phyloP scores from a whole-genome alignment of 1,284 basidiomycete genomes.

The Fistulinella staudtii region DNA sequence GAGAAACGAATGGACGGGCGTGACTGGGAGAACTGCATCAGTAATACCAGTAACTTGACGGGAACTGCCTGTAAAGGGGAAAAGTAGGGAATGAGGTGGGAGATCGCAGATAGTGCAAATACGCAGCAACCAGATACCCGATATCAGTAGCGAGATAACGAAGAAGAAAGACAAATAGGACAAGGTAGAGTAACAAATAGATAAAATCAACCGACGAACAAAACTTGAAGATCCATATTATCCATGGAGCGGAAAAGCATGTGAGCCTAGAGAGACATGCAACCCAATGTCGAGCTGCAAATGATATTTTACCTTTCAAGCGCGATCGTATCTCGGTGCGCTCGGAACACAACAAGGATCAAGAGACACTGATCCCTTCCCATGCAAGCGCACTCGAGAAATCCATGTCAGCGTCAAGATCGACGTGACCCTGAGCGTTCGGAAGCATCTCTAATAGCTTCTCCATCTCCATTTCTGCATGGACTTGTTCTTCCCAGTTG shows the following conservation, averaged over 20 bases:
- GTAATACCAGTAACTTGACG: background rate
- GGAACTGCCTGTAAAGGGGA: no score
- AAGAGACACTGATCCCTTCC: conserved; percentile 30
- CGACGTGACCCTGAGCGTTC: conserved; percentile 31
- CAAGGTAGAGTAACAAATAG: conserved; percentile 27
- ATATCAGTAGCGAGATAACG: no score
- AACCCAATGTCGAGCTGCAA: background rate
- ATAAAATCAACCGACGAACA: conserved; percentile 17
- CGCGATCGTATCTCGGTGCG: conserved; percentile 5
- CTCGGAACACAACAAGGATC: conserved; percentile 8
- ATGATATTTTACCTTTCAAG: conserved; percentile 16
- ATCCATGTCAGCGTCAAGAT: conserved; percentile 31
- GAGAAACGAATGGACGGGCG: conserved; percentile 25
- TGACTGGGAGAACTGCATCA: conserved; percentile 33
- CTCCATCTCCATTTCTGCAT: conserved; percentile 56
- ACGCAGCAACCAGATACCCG: no score
- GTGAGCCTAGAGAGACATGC: conserved; percentile 1
- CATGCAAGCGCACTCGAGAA: conserved; percentile 36
- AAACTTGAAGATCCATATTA: conserved; percentile 16
- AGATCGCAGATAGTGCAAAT: background rate
- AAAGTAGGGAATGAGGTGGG: background rate
- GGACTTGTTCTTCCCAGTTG: conserved; percentile 28
- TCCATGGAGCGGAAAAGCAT: conserved; percentile 10
- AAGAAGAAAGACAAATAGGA: conserved; percentile 18
- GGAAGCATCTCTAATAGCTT: conserved; percentile 54